Percentiles rank a stretch among this genome's conserved stretches.
Evolutionary conservation across 495 filamentous ascomycete genomes (phyloP).

Genomic region (Penicillium pancosmium): DNA sequence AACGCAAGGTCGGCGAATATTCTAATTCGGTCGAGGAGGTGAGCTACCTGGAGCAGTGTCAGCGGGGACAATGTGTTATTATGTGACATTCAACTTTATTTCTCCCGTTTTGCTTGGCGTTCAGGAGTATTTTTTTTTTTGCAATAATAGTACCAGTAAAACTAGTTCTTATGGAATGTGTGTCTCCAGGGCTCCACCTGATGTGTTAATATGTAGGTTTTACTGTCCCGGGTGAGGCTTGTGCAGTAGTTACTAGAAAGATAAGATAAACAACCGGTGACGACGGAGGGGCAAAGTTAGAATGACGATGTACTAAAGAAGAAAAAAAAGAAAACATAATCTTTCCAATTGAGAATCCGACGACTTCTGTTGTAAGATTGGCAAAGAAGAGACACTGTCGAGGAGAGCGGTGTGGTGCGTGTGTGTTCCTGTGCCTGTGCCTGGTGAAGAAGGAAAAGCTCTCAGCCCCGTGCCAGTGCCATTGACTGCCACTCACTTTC

Average conservation of each 20-base stretch:
- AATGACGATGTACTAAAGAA: not conserved
- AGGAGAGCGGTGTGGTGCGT: too few relatives aligned
- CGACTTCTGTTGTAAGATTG: too few relatives aligned
- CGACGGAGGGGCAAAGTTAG: constrained; percentile 26
- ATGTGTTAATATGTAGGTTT: too few relatives aligned
- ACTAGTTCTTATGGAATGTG: too few relatives aligned
- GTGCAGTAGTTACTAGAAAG: not conserved
- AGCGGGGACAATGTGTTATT: constrained; percentile 50
- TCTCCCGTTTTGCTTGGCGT: not conserved
- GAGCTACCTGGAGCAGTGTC: constrained; percentile 63
- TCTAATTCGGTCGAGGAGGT: constrained; percentile 55
- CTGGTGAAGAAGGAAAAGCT: too few relatives aligned
- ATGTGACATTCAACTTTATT: constrained; percentile 44
- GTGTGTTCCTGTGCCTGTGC: too few relatives aligned
- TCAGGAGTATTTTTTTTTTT: not conserved
- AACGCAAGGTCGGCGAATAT: constrained; percentile 56
- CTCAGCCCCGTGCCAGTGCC: too few relatives aligned
- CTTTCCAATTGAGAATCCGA: constrained; percentile 7
- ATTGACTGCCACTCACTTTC: too few relatives aligned
- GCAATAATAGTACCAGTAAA: too few relatives aligned
- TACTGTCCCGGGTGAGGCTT: too few relatives aligned
- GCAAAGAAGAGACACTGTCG: too few relatives aligned
- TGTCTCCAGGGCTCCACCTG: too few relatives aligned
- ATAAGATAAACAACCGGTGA: constrained; percentile 33
- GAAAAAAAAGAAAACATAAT: not conserved